A percentile compares a stretch with the other conserved stretches of the same genome.
These are phyloP conservation scores for Drechslera avenae DNA, from an alignment of 2,329 filamentous ascomycete species.

Conservation along the genomic window DNA sequence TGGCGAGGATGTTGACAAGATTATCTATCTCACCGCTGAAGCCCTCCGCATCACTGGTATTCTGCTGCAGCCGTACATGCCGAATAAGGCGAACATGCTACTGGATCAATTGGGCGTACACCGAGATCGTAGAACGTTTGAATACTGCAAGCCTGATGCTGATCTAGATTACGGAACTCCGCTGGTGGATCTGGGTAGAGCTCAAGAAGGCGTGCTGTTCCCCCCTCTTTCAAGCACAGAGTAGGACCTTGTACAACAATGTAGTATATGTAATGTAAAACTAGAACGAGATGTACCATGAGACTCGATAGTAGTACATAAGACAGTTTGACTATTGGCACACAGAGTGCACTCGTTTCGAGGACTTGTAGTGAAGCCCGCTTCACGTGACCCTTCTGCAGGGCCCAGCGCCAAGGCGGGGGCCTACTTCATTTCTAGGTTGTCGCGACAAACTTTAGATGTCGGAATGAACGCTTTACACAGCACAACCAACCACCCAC, in stretches of 20 bases:
- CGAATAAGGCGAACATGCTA: slow-evolving; percentile 71
- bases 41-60: slow-evolving; percentile 80
- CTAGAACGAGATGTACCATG: neutral
- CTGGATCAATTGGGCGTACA: slow-evolving; percentile 79
- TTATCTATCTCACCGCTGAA: slow-evolving; percentile 75
- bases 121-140: slow-evolving; percentile 64
- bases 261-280: slow-evolving; percentile 7
- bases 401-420: slow-evolving; percentile 19
- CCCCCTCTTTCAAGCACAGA: slow-evolving; percentile 47
- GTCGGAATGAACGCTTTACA: slow-evolving; percentile 11
- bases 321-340: no score
- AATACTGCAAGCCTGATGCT: slow-evolving; percentile 64
- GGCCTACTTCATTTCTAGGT: slow-evolving; percentile 23
- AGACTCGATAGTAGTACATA: no score
- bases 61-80: slow-evolving; percentile 89
- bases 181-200: slow-evolving; percentile 48
- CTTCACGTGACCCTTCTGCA: neutral
- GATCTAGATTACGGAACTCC: slow-evolving; percentile 73
- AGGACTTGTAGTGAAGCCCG: neutral
- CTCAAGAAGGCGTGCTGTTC: slow-evolving; percentile 58
- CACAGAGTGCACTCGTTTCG: no score
- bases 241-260: slow-evolving; percentile 10
- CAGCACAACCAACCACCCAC: neutral
- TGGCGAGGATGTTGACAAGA: slow-evolving; percentile 45
- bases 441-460: slow-evolving; percentile 19